Percentiles rank a stretch among this genome's conserved stretches.
Evolutionary conservation across 2,329 filamentous ascomycete genomes (phyloP).

Genomic region (Fusarium sulawesiense): DNA sequence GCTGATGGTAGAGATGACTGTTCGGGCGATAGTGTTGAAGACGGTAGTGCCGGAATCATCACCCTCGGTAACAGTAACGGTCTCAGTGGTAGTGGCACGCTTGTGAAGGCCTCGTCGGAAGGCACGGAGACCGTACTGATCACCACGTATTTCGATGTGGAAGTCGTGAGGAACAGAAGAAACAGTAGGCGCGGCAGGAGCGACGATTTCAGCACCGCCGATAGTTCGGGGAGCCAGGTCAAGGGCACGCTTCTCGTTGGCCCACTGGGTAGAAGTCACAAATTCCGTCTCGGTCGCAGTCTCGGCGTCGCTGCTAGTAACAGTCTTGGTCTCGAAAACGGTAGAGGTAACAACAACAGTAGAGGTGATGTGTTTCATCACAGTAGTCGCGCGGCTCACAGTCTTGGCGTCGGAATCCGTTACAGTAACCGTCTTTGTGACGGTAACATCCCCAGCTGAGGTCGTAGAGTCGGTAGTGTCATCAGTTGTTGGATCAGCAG

Average conservation of each 20-base stretch:
- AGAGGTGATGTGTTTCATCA: constrained; percentile 46
- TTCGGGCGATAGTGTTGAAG: constrained; percentile 47
- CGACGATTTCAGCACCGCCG: constrained; percentile 30
- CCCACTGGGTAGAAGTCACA: constrained; percentile 50
- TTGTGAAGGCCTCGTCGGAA: constrained; percentile 46
- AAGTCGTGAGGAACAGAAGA: constrained; percentile 31
- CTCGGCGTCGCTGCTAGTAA: constrained; percentile 51
- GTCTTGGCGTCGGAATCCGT: constrained; percentile 45
- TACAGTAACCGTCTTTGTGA: constrained; percentile 49
- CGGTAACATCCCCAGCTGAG: constrained; percentile 44
- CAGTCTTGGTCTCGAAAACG: constrained; percentile 51
- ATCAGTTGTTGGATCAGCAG: constrained; percentile 1
- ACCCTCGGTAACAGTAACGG: constrained; percentile 49
- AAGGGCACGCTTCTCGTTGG: constrained; percentile 51
- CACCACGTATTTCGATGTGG: constrained; percentile 14
- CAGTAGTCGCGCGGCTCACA: constrained; percentile 47
- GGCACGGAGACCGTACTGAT: constrained; percentile 33
- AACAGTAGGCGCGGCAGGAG: constrained; percentile 34
- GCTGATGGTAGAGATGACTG: constrained; percentile 50
- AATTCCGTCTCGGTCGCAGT: constrained; percentile 53
- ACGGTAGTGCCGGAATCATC: constrained; percentile 42
- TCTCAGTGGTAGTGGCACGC: constrained; percentile 50
- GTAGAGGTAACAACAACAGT: constrained; percentile 53
- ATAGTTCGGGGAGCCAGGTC: constrained; percentile 46
- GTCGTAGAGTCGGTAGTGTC: constrained; percentile 5